Evolutionary conservation across 2,329 filamentous ascomycete species (phyloP).

Genomic region (Aspergillus jensenii): DNA sequence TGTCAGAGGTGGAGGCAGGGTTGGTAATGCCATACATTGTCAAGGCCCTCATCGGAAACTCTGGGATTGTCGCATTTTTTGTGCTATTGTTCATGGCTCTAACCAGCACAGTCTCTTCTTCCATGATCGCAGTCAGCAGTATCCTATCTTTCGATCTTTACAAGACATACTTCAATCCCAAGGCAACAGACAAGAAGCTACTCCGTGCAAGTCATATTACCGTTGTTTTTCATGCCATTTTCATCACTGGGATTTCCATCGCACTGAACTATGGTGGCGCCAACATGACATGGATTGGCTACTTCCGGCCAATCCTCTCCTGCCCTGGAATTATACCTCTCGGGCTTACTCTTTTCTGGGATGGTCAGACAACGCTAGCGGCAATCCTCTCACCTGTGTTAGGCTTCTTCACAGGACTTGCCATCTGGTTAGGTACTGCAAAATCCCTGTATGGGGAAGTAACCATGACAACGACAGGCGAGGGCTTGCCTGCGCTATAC

Average conservation of each 20-base stretch:
- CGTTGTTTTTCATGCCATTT: conserved; percentile 49
- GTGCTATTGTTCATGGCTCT: conserved; percentile 54
- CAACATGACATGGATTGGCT: conserved; percentile 49
- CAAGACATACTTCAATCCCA: conserved; percentile 51
- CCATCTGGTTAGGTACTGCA: conserved; percentile 46
- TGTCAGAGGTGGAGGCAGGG: conserved; percentile 43
- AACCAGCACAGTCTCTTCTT: conserved; percentile 51
- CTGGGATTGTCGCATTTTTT: conserved; percentile 46
- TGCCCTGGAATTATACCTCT: conserved; percentile 49
- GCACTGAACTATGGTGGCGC: conserved; percentile 51
- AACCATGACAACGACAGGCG: conserved; percentile 42
- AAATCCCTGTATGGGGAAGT: conserved; percentile 42
- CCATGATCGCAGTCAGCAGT: conserved; percentile 53
- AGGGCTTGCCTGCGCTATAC: conserved; percentile 45
- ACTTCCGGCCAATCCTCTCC: conserved; percentile 44
- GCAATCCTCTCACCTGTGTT: conserved; percentile 40
- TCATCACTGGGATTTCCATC: conserved; percentile 51
- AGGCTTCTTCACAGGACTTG: conserved; percentile 45
- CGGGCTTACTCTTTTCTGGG: conserved; percentile 47
- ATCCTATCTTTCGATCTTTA: conserved; percentile 54
- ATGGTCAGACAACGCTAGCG: conserved; percentile 46
- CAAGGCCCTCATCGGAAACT: conserved; percentile 45
- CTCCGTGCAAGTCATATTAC: conserved; percentile 49
- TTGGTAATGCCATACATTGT: conserved; percentile 51
- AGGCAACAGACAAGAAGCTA: conserved; percentile 43